Base-by-base conservation (phyloP, 2,329 filamentous ascomycete species). In the Cryphonectria japonica region DNA sequence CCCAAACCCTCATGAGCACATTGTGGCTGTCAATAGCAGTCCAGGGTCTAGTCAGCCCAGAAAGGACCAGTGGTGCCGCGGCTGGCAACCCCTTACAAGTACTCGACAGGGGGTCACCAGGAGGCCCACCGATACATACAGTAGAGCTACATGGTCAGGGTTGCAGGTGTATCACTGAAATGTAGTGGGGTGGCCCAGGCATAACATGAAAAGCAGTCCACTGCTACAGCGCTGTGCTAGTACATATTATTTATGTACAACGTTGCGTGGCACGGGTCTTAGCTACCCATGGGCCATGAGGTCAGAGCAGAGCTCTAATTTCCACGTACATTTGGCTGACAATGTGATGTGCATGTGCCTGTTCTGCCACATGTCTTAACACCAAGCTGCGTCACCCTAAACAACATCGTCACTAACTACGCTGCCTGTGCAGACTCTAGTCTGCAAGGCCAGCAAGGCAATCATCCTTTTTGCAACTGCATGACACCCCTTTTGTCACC, bases 371-470 rank as follows among this genome's bases (percentile, higher is more conserved):
- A 14, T 19, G n/a, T n/a, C 50, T 13, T 29, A 29, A 34, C 26
- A 32, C 54, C 7, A 59, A 32, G 26, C 54, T 54, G 3, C 11
- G 39, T 32, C 41, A 29, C 41, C 19, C 6, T 4, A n/a, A 19
- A n/a, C 8, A 22, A 54, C n/a, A 39, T 22, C 67, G 16, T 26
- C 57, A 29, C 52, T 7, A 14, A 61, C 41, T 41, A 39, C 34
- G 29, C 60, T 68, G 39, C 66, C 59, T 68, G 67, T 68, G 67
- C 59, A 68, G 67, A 54, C 66, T 62, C 57, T 41, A 41, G n/a
- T 68, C 67, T 68, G 67, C 29, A n/a, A 63, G 66, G 59, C 34
- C 37, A 65, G 63, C 43, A 34, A 50, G 59, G 59, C 34, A 22
- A 26, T 22, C 39, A 57, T 46, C n/a, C 19, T 29, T 26, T 46